A percentile compares a stretch with the other conserved stretches of the same genome.
Evolutionary conservation across 2,329 filamentous ascomycete species (phyloP).

Genomic region (Venturia aucupariae): DNA sequence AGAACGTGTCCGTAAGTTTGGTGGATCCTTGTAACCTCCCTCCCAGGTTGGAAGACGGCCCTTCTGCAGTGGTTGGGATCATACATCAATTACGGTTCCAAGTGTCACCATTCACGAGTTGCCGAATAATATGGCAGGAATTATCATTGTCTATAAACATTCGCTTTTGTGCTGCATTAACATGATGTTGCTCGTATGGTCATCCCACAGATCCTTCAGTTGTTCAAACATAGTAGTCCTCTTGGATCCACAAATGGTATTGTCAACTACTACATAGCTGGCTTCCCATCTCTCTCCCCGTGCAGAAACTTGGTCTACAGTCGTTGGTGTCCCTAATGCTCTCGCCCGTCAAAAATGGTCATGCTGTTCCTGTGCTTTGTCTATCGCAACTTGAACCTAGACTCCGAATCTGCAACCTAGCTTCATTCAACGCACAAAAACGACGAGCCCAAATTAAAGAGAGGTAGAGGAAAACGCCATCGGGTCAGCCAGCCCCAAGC

Average conservation of each 20-base stretch:
- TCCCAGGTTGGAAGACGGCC: neutral
- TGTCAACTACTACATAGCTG: slow-evolving; percentile 7
- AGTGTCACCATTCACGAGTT: neutral
- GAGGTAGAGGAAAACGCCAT: slow-evolving; percentile 1
- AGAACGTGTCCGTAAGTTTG: neutral
- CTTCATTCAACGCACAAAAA: neutral
- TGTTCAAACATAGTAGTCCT: neutral
- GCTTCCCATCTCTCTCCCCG: neutral
- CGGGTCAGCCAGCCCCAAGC: neutral
- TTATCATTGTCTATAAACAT: neutral
- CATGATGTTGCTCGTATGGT: neutral
- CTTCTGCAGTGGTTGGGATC: neutral
- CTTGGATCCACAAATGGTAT: slow-evolving; percentile 4
- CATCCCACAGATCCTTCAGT: neutral
- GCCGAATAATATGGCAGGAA: neutral
- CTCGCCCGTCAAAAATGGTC: neutral
- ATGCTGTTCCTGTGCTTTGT: slow-evolving; percentile 1
- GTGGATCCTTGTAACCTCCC: neutral
- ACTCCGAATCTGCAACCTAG: neutral
- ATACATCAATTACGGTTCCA: neutral
- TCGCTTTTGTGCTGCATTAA: slow-evolving; percentile 1
- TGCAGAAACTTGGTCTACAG: slow-evolving; percentile 4
- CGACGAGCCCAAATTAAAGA: neutral
- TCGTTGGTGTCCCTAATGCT: neutral
- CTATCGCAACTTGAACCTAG: slow-evolving; percentile 7